Evolutionary conservation across 1,284 basidiomycete genomes (phyloP), one percentile per base, ranked within the genome.

Genomic region (Ustilago sp.): DNA sequence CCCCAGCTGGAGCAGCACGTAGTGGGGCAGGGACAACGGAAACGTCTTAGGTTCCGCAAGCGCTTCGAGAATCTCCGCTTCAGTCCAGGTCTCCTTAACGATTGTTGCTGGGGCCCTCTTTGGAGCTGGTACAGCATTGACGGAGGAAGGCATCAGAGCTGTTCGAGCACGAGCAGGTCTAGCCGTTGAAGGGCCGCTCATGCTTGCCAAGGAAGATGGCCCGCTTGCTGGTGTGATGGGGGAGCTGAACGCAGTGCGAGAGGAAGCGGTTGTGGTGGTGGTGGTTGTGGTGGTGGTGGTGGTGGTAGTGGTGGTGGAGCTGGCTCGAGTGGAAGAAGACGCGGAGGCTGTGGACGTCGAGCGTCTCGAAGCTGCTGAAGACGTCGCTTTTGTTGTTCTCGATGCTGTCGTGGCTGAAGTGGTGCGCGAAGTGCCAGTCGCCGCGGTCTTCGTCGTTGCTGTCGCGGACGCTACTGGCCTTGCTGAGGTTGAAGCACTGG

Each of bases 1-100:
- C 35, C 59, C 68, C n/a, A 75, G 63, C 11, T 53, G 68, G n/a
- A 61, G 48, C 2, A 75, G 54, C 0, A 75, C 38, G 17, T 58
- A 65, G 55, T 63, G 48, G 2, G 73, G 73, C 13, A 69, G 34
- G 1, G 39, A 43, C 2, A 41, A 5, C 1, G 63, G 61, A 11
- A 60, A 43, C 8, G 61, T 8, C 19, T 50, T 60, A 13, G 68
- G 64, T 13, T 19, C 41, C 9, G 55, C 45, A 5, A 75, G 58
- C 7, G 68, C 73, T 57, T 62, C 55, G 4, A 69, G 55, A 15
- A 68, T 48, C 31, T 71, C 52, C 19, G 66, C 56, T 28, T 68
- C 69, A 9, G 68, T 65, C 69, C 74, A 68, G 2, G 53, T 47
- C n/a, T 56, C 34, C 3, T 75, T 48, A 9, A 63, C 19, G 19